These are phyloP conservation scores for Termitomyces sp. DNA, from an alignment of 768 basidiomycete genomes.

Conservation along the genomic window DNA sequence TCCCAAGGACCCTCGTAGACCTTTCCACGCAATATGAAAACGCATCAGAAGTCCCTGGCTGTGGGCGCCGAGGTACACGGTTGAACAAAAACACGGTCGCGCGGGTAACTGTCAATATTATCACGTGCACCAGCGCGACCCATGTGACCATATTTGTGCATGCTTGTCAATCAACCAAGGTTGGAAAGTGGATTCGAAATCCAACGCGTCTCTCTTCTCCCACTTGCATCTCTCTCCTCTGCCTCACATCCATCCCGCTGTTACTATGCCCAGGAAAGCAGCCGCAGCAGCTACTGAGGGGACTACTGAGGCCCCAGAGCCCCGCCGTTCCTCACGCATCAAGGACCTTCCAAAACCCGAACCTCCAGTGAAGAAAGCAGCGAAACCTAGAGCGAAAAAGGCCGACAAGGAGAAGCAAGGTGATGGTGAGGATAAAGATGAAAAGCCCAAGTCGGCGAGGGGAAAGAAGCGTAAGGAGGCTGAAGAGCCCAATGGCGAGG, in stretches of 20 bases:
- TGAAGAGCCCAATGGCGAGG: slow-evolving; percentile 33
- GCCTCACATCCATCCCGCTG: slow-evolving; percentile 3
- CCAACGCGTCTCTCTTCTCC: slow-evolving; percentile 19
- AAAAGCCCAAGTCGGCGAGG: slow-evolving; percentile 46
- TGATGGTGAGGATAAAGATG: slow-evolving; percentile 40
- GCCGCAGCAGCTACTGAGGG: slow-evolving; percentile 36
- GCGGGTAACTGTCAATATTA: no score
- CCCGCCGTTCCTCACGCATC: slow-evolving; percentile 72
- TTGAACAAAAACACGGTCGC: neutral
- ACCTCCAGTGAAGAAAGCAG: slow-evolving; percentile 48
- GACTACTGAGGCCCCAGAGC: slow-evolving; percentile 35
- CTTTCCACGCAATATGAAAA: no score
- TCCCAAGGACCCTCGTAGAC: no score
- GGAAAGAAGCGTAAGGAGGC: slow-evolving; percentile 39
- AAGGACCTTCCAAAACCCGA: slow-evolving; percentile 62
- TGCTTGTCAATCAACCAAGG: slow-evolving; percentile 19
- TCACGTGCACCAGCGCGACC: slow-evolving; percentile 16
- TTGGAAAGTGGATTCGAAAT: slow-evolving; percentile 11
- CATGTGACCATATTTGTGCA: slow-evolving; percentile 19
- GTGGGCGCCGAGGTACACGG: neutral
- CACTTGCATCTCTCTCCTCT: slow-evolving; percentile 12
- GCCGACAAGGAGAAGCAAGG: slow-evolving; percentile 34
- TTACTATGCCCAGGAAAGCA: slow-evolving; percentile 68
- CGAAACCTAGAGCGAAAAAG: slow-evolving; percentile 59
- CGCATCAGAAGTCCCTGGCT: no score